Evolutionary conservation across 495 filamentous ascomycete genomes (phyloP), one percentile per base, ranked within the genome.

Genomic region (Talaromyces ruber): DNA sequence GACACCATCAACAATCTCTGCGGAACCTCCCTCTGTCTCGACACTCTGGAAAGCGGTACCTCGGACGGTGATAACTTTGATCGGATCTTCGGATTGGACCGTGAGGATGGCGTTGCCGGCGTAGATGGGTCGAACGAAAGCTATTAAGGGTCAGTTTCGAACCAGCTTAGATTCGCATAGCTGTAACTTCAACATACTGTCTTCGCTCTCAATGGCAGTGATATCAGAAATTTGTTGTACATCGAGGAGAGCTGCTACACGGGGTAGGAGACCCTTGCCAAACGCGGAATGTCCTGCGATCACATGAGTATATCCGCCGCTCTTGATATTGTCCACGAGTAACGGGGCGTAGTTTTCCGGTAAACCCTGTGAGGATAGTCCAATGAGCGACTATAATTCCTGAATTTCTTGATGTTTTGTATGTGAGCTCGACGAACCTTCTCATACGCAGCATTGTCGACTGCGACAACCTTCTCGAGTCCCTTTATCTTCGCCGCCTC

Each of bases 101-200:
- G 95, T 98, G 14, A 95, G 85, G 67, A 98, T 94, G 56, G 92
- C 95, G 71, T 98, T 98, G 47, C 94, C 94, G 58, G 94, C 94
- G 70, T 98, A 98, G 69, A 98, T 96, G 50, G 95, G 93, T 32
- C 94, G 90, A 47, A 97, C 90, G 71, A 98, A 98, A 22, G 91
- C 84, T 86, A 62, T 22, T 18, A 34, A 11, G 3, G 6, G 50
- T 61, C 39, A 61, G 50, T 54, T 43, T 2, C 43, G 18, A 7
- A 9, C n/a, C 5, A 3, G 26, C 22, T 8, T 21, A 26, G 18
- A 7, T 56, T 56, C n/a, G 6, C 14, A n/a, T 29, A 16, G n/a
- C 12, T 30, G 26, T 30, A 18, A 0, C 28, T 11, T 51, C 25
- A 37, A 73, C 84, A 54, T 74, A 84, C 84, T 98, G 73, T 95